Evolutionary conservation across 2,329 filamentous ascomycete species (phyloP), one percentile per base, ranked within the genome.

Genomic region (Botrytis fabae): DNA sequence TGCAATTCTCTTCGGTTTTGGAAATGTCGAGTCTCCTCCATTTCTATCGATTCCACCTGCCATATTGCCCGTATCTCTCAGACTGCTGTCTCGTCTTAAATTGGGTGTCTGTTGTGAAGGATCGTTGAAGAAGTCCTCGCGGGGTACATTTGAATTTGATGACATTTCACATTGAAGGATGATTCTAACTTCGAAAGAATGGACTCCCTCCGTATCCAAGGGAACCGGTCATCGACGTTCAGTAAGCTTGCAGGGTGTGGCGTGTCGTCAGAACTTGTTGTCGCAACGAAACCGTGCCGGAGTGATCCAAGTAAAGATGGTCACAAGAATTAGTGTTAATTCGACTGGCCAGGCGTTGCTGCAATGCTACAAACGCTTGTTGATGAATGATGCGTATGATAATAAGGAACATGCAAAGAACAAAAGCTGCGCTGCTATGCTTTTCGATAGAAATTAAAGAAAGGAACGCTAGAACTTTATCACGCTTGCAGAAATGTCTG

Each of bases 1-100:
- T 54, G 96, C 96, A 79, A 98, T 92, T 77, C 95, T 90, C 86
- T 98, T 98, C n/a, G 91, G 91, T 79, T 93, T 93, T 68, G 92
- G 91, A 35, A 93, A 86, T 78, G 82, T 86, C 76, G 90, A 90
- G 77, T 65, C 51, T 35, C 61, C 46, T 42, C 87, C 86, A 60
- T 75, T 82, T 74, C 85, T 84, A 74, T 84, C 83, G 72, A 81
- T 79, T 71, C 80, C 78, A 72, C 81, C 80, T 65, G 82, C 78
- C 76, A 77, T 79, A 69, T 76, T 80, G 73, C 71, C 78, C 69
- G 72, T 76, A 70, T 81, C 80, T 78, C 71, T 77, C 59, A 48
- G 75, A 73, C 69, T 70, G 71, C 75, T 78, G 81, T 78, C 85
- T 42, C 70, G 73, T 69, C 73, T 75, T 69, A 72, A 74, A 28